Conservation (phyloP, 768 basidiomycete genomes). For the Trametes cubensis region DNA sequence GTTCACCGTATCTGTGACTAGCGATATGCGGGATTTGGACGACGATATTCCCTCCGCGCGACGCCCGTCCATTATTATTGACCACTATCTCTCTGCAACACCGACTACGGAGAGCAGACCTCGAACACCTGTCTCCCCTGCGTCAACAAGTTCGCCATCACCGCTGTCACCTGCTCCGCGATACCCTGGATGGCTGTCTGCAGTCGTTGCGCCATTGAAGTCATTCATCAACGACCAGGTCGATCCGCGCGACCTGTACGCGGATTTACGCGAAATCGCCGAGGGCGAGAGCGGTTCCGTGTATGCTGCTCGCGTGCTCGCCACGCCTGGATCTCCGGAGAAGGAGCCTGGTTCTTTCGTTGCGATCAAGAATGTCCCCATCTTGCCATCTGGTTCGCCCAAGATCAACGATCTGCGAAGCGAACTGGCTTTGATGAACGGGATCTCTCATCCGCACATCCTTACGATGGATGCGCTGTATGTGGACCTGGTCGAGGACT, state of each 20-base stretch:
- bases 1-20: slow-evolving; percentile 23
- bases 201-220: slow-evolving; percentile 58
- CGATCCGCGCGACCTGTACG: slow-evolving; percentile 66
- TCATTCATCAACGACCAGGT: slow-evolving; percentile 64
- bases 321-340: slow-evolving; percentile 23
- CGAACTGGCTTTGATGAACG: slow-evolving; percentile 63
- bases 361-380: slow-evolving; percentile 75
- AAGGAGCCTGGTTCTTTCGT: slow-evolving; percentile 38
- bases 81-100: slow-evolving; percentile 17
- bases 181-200: slow-evolving; percentile 66
- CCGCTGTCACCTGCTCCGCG: slow-evolving; percentile 49
- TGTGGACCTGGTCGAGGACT: slow-evolving; percentile 55
- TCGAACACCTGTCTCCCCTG: slow-evolving; percentile 24
- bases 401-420: slow-evolving; percentile 66
- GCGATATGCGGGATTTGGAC: slow-evolving; percentile 24
- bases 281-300: slow-evolving; percentile 85
- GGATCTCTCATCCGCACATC: slow-evolving; percentile 61
- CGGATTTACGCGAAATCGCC: slow-evolving; percentile 75
- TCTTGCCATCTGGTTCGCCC: slow-evolving; percentile 56
- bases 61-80: slow-evolving; percentile 31
- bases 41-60: slow-evolving; percentile 2
- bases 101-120: slow-evolving; percentile 13
- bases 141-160: slow-evolving; percentile 31
- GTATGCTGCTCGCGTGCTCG: slow-evolving; percentile 44
- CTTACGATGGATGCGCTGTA: slow-evolving; percentile 71